phyloP scores from a whole-genome alignment of 768 basidiomycete genomes.

The Rhodosporidiobolus sp. region DNA sequence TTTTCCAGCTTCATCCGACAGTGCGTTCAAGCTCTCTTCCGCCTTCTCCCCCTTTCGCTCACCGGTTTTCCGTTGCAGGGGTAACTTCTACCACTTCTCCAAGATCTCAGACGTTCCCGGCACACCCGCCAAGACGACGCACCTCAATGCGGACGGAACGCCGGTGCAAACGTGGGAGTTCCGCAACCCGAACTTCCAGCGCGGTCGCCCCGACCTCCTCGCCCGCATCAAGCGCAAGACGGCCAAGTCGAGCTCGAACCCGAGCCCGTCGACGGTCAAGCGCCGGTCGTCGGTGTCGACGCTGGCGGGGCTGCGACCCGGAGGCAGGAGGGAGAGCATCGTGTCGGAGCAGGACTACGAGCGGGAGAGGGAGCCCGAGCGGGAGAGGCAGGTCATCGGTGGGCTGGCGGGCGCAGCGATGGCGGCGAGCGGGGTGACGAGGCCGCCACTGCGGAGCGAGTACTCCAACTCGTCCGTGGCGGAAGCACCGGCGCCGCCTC shows the following conservation, averaged over 20 bases:
- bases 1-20: constrained; percentile 51
- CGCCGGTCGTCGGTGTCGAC: neutral
- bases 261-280: neutral
- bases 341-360: constrained; percentile 1
- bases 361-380: constrained; percentile 12
- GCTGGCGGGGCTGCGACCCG: neutral
- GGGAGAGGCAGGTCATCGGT: constrained; percentile 40
- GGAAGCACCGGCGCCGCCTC: neutral
- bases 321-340: neutral
- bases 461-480: neutral
- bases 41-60: neutral
- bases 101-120: neutral
- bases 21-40: neutral
- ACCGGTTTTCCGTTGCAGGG: constrained; percentile 76
- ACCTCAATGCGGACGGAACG: constrained; percentile 13
- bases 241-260: constrained; percentile 8
- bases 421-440: neutral
- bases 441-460: neutral
- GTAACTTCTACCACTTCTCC: constrained; percentile 8
- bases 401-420: constrained; percentile 30
- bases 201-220: constrained; percentile 57
- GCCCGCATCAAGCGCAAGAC: constrained; percentile 55
- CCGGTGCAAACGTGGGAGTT: constrained; percentile 50
- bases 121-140: neutral
- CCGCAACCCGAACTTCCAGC: constrained; percentile 55